phyloP scores from a whole-genome alignment of 2,329 filamentous ascomycete species.

The Triangularia verruculosa region DNA sequence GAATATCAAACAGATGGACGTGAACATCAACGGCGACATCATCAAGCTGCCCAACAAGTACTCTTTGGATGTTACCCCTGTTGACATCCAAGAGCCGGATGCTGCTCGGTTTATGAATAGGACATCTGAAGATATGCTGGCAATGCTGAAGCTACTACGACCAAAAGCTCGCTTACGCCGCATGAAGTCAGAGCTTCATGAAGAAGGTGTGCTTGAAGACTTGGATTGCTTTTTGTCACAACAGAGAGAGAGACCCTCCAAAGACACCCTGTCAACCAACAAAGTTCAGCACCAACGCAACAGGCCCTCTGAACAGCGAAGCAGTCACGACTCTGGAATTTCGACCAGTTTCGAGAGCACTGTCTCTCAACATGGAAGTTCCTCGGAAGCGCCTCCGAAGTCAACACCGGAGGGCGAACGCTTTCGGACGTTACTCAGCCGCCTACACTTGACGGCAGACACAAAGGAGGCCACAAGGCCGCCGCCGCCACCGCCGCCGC shows the following conservation, averaged over 20 bases:
- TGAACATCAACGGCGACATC: conserved; percentile 22
- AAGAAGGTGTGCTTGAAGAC: conserved; percentile 5
- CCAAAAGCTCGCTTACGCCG: conserved; percentile 1
- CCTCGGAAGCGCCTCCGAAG: not conserved
- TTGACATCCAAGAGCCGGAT: conserved; percentile 3
- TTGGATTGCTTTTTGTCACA: conserved; percentile 5
- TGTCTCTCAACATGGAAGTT: not conserved
- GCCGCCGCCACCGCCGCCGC: not conserved
- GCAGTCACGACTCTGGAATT: conserved; percentile 8
- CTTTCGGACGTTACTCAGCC: conserved; percentile 20
- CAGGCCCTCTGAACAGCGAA: not conserved
- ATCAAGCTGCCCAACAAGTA: conserved; percentile 23
- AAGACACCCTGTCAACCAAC: not conserved
- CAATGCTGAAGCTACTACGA: conserved; percentile 14
- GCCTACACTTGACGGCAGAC: conserved; percentile 12
- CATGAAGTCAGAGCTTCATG: conserved; percentile 10
- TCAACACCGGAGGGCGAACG: conserved; percentile 16
- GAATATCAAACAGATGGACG: conserved; percentile 18
- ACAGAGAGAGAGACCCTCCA: not conserved
- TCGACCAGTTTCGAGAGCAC: not conserved
- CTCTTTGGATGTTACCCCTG: conserved; percentile 21
- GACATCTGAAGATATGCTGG: not conserved
- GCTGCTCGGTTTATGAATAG: not conserved
- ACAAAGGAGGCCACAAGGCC: not conserved
- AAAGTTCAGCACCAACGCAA: not conserved